Conservation (phyloP, 768 basidiomycete genomes). For the Boletus rubroflammeus region DNA sequence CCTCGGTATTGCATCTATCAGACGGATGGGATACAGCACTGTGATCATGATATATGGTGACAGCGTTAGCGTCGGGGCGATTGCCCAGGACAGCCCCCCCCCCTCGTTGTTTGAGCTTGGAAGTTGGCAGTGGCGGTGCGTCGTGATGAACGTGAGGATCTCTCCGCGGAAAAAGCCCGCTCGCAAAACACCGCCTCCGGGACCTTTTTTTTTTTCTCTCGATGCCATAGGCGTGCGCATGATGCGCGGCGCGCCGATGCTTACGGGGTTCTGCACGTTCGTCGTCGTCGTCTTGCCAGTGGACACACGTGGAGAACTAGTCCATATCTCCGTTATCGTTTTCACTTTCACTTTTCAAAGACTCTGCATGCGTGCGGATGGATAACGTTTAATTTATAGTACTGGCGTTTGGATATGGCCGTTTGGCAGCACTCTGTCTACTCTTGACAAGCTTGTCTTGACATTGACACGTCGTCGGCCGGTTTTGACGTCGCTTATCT, state of each 20-base stretch:
- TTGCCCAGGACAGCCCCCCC: neutral
- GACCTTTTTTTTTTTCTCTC: neutral
- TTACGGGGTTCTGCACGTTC: neutral
- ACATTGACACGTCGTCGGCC: no score
- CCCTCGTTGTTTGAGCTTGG: neutral
- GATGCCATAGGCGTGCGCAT: neutral
- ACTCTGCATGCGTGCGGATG: neutral
- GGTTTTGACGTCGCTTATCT: neutral
- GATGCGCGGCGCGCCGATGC: neutral
- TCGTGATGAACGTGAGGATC: neutral
- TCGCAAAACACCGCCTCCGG: neutral
- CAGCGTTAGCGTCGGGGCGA: neutral
- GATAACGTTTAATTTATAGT: neutral
- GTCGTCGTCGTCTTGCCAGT: neutral
- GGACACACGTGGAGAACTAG: neutral
- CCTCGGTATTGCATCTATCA: neutral
- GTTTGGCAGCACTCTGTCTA: no score
- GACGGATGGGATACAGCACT: neutral
- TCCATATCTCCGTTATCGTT: neutral
- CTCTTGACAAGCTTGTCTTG: no score
- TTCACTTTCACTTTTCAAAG: neutral
- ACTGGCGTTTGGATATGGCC: neutral
- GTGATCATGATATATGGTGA: neutral
- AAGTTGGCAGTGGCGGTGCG: no score
- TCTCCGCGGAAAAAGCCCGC: neutral